A percentile compares a stretch with the other conserved stretches of the same genome.
These are phyloP conservation scores for Phytopythium chamaehyphon DNA, from an alignment of 352 stramenopile species.

Conservation along the genomic window DNA sequence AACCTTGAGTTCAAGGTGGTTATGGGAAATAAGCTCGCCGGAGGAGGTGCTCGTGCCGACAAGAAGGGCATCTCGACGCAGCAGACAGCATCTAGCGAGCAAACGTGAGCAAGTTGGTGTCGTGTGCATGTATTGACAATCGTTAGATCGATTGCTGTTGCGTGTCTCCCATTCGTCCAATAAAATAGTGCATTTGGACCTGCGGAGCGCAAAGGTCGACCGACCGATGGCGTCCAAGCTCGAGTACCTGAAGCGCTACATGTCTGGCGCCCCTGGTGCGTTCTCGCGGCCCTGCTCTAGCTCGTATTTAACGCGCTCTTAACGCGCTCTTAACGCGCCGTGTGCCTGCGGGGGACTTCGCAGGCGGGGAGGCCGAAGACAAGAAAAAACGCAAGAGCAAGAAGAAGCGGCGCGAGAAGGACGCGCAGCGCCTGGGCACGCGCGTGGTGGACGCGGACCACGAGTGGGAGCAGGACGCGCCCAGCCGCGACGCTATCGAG, in stretches of 20 bases:
- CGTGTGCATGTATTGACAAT: too few species aligned
- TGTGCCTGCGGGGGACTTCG: background rate
- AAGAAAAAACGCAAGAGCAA: slow-evolving; percentile 62
- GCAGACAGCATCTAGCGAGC: too few species aligned
- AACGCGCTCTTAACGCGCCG: background rate
- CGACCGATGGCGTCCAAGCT: slow-evolving; percentile 71
- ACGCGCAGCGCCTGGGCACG: slow-evolving; percentile 12
- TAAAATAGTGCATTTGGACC: too few species aligned
- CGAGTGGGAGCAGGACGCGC: slow-evolving; percentile 44
- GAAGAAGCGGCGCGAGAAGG: slow-evolving; percentile 19
- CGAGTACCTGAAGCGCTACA: slow-evolving; percentile 78
- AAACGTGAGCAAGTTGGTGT: slow-evolving; percentile 12
- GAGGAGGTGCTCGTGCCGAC: too few species aligned
- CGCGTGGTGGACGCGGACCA: slow-evolving; percentile 62
- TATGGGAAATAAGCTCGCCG: too few species aligned
- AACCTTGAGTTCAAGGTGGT: too few species aligned
- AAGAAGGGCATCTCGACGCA: too few species aligned
- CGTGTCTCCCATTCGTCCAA: background rate
- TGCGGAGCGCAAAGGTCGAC: too few species aligned
- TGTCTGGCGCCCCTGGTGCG: slow-evolving; percentile 36
- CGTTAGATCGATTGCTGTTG: background rate
- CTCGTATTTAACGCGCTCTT: background rate
- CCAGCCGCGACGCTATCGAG: slow-evolving; percentile 42
- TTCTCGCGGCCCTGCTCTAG: background rate
- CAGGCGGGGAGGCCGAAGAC: slow-evolving; percentile 19